Evolutionary conservation across 1,139 yeast species (phyloP), one percentile per base, ranked within the genome.

Genomic region (Geotrichum citri-aurantii): DNA sequence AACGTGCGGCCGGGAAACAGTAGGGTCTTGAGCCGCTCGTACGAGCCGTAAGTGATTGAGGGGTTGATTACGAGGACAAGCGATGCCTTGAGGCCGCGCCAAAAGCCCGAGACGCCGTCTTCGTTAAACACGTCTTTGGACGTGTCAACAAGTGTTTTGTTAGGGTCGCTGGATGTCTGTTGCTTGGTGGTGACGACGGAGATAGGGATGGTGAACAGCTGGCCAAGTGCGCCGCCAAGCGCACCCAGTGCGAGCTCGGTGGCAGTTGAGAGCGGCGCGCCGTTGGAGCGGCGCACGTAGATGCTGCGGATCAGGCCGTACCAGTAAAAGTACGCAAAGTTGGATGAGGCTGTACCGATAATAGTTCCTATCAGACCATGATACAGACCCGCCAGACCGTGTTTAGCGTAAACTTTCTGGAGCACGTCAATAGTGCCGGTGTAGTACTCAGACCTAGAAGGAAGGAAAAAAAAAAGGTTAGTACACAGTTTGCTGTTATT

Each of bases 301-400:
- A 81, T 73, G 60, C 81, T 79, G 64, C 89, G 81, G 29, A 88
- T 85, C 52, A 87, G 75, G 3, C 93, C 85, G 71, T 89, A 89
- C 95, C 95, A 89, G 74, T 76, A 89, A 71, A 89, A 90, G 73
- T 89, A 89, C 42, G 91, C 85, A 70, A 89, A 89, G 68, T 87
- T 88, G 68, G 88, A 90, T 3, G 88, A 83, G 1, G 93, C 93
- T 5, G 86, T 81, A 2, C 93, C 92, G 48, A 86, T 69, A 50
- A 88, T 75, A 1, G 90, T 82, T 1, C 93, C 85, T 4, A 83
- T 75, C 54, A 89, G 73, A 0, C 96, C 96, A 64, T 81, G 83
- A 73, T 89, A 89, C 73, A 89, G 79, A 8, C 95, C 95, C 47
- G 75, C 68, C n/a, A 86, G 57, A 0, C 96, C 96, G 66, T 84